phyloP scores from a whole-genome alignment of 2,329 filamentous ascomycete genomes.

The Penicillium sp. region DNA sequence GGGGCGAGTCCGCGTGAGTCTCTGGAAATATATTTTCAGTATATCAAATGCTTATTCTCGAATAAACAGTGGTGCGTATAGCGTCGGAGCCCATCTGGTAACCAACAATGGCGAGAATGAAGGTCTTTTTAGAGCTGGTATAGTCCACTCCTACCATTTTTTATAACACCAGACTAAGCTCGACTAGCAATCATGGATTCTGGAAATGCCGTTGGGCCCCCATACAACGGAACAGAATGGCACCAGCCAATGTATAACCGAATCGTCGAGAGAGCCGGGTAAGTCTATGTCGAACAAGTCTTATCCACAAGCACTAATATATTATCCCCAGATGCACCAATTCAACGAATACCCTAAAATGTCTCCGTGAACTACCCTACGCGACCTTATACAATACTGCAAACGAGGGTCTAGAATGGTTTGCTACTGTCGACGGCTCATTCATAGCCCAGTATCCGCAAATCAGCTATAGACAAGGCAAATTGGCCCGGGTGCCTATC shows the following conservation, averaged over 20 bases:
- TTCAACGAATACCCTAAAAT: slow-evolving; percentile 29
- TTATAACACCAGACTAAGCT: background rate
- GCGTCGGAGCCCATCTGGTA: slow-evolving; percentile 33
- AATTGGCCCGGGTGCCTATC: slow-evolving; percentile 63
- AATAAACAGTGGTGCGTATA: slow-evolving; percentile 31
- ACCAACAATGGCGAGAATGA: slow-evolving; percentile 33
- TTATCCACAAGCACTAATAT: background rate
- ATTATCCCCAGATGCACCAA: slow-evolving; percentile 24
- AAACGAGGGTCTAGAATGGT: slow-evolving; percentile 33
- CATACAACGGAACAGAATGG: slow-evolving; percentile 37
- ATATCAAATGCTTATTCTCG: background rate
- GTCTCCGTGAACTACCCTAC: slow-evolving; percentile 32
- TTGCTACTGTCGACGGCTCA: slow-evolving; percentile 55
- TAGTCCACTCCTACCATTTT: background rate
- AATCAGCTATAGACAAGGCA: slow-evolving; percentile 56
- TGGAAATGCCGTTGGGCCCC: slow-evolving; percentile 33
- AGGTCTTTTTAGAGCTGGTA: slow-evolving; percentile 34
- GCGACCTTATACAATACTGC: slow-evolving; percentile 24
- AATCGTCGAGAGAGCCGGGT: slow-evolving; percentile 30
- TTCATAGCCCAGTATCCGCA: slow-evolving; percentile 56
- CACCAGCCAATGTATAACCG: slow-evolving; percentile 36
- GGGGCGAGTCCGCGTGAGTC: slow-evolving; percentile 38
- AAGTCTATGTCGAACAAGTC: background rate
- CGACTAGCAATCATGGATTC: slow-evolving; percentile 34
- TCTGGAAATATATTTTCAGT: background rate